phyloP scores from a whole-genome alignment of 1,139 yeast species.

The Geotrichum australiense region DNA sequence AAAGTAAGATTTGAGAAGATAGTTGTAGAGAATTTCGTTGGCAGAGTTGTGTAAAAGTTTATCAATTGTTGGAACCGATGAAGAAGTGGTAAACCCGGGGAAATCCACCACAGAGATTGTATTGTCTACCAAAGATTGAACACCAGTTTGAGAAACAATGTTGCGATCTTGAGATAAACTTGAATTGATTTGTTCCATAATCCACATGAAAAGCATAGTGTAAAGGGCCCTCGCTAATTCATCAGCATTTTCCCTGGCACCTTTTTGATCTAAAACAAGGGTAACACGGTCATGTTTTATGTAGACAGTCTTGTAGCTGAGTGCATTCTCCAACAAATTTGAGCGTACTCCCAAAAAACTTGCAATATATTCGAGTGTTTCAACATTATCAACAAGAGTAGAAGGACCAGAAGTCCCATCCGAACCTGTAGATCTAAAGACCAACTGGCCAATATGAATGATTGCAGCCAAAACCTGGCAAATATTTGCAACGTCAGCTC shows the following conservation, averaged over 20 bases:
- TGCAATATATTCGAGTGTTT: conserved; percentile 34
- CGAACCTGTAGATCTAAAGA: conserved; percentile 32
- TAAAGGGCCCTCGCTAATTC: conserved; percentile 39
- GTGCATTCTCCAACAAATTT: conserved; percentile 34
- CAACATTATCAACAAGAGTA: conserved; percentile 36
- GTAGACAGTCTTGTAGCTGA: conserved; percentile 36
- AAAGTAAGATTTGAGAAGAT: conserved; percentile 34
- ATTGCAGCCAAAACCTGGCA: conserved; percentile 41
- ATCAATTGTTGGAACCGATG: conserved; percentile 35
- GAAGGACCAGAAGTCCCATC: conserved; percentile 35
- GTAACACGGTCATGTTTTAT: conserved; percentile 38
- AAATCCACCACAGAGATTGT: conserved; percentile 38
- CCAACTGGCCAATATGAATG: conserved; percentile 38
- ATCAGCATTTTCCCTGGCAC: conserved; percentile 40
- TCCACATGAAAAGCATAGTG: conserved; percentile 37
- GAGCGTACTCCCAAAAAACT: conserved; percentile 38
- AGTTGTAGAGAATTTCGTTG: conserved; percentile 37
- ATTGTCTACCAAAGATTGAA: conserved; percentile 32
- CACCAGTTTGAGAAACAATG: conserved; percentile 10
- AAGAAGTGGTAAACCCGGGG: conserved; percentile 38
- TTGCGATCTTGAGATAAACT: conserved; percentile 31
- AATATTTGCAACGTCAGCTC: conserved; percentile 39
- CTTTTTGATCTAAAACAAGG: conserved; percentile 37
- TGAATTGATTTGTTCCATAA: conserved; percentile 36
- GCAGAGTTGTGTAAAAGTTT: conserved; percentile 39